A percentile compares a stretch with the other conserved stretches of the same genome.
phyloP scores from a whole-genome alignment of 495 filamentous ascomycete genomes.

The Beverwykella pulmonaria region DNA sequence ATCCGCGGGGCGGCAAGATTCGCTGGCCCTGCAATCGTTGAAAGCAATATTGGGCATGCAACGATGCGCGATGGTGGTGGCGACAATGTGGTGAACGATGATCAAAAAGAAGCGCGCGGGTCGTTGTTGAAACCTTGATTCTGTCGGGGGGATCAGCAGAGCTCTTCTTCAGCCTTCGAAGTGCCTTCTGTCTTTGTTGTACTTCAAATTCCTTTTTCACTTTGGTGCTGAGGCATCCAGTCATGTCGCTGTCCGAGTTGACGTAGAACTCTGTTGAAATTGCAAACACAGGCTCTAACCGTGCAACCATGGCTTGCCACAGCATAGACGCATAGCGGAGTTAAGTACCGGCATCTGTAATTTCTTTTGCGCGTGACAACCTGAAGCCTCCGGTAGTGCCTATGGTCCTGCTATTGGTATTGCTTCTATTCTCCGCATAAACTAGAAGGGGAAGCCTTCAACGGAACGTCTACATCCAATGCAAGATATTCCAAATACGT shows the following conservation, averaged over 20 bases:
- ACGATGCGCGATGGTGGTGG: conserved; percentile 3
- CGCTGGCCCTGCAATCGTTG: conserved; percentile 15
- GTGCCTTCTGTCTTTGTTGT: not conserved
- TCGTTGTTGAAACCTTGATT: not conserved
- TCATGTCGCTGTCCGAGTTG: not conserved
- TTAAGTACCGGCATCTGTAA: too few relatives aligned
- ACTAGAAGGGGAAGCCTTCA: too few relatives aligned
- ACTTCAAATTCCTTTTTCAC: not conserved
- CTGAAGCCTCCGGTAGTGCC: too few relatives aligned
- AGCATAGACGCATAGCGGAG: too few relatives aligned
- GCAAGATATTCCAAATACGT: too few relatives aligned
- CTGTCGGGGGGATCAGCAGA: not conserved
- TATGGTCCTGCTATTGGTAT: too few relatives aligned
- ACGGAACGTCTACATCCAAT: too few relatives aligned
- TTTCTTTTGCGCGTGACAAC: too few relatives aligned
- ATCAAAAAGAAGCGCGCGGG: not conserved
- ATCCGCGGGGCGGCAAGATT: conserved; percentile 36
- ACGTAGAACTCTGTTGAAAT: not conserved
- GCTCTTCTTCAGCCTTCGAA: not conserved
- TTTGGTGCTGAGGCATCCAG: not conserved
- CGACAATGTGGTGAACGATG: not conserved
- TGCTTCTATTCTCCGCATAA: too few relatives aligned
- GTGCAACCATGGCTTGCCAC: too few relatives aligned
- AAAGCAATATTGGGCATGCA: not conserved
- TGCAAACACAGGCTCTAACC: not conserved